Evolutionary conservation across 805 yeast genomes (phyloP).

Genomic region (Cyberlindnera mrakii): DNA sequence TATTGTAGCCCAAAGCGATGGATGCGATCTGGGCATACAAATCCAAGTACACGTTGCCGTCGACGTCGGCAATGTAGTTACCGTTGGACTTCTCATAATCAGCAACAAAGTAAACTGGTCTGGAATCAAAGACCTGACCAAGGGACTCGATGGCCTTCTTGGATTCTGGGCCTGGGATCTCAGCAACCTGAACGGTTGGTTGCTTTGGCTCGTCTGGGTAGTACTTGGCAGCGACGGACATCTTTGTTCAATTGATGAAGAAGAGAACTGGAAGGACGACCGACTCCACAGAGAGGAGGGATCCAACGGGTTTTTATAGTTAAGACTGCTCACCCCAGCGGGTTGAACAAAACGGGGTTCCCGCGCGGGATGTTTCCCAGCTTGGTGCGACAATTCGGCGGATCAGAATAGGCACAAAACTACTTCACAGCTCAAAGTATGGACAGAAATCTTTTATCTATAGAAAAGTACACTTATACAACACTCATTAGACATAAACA

Average conservation of each 20-base stretch:
- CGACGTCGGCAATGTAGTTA: conserved; percentile 75
- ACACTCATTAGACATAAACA: too few relatives aligned
- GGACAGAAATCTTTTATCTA: too few relatives aligned
- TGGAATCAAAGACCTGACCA: conserved; percentile 58
- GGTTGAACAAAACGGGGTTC: too few relatives aligned
- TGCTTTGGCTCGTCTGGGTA: conserved; percentile 77
- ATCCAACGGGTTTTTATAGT: not conserved
- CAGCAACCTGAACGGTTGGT: conserved; percentile 54
- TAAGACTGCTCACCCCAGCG: not conserved
- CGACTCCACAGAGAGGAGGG: not conserved
- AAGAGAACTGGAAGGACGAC: not conserved
- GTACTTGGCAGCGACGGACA: conserved; percentile 45
- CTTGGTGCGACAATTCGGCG: too few relatives aligned
- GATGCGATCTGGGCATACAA: conserved; percentile 83
- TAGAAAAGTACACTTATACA: too few relatives aligned
- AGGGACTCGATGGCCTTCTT: conserved; percentile 45
- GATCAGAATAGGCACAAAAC: too few relatives aligned
- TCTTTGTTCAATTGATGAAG: not conserved
- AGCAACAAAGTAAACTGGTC: conserved; percentile 69
- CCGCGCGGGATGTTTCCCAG: too few relatives aligned
- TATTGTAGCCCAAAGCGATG: conserved; percentile 80
- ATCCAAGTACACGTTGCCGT: conserved; percentile 71
- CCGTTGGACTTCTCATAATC: conserved; percentile 73
- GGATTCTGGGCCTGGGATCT: conserved; percentile 76
- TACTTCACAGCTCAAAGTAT: too few relatives aligned